Evolutionary conservation across 2,329 filamentous ascomycete species (phyloP).

Genomic region (Onygenales sp.): DNA sequence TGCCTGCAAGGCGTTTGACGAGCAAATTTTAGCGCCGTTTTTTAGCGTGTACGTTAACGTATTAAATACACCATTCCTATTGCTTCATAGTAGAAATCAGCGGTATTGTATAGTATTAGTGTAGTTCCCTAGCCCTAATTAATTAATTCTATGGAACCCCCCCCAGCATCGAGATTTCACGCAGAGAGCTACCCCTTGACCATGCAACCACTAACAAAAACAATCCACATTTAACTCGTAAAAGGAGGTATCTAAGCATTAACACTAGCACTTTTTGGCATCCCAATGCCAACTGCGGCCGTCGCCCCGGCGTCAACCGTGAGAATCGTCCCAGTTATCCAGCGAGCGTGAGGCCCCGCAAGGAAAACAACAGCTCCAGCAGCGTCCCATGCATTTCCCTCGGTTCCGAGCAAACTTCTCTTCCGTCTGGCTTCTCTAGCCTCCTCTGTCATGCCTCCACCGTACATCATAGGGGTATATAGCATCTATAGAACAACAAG

Average conservation of each 20-base stretch:
- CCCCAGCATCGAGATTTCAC: too few species aligned
- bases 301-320: slow-evolving; percentile 42
- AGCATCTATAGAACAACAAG: slow-evolving; percentile 29
- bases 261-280: slow-evolving; percentile 30
- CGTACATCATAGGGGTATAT: slow-evolving; percentile 49
- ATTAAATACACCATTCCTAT: too few species aligned
- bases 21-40: too few species aligned
- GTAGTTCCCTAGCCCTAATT: too few species aligned
- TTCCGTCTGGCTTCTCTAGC: slow-evolving; percentile 40
- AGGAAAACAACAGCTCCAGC: slow-evolving; percentile 43
- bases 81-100: too few species aligned
- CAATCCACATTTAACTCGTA: too few species aligned
- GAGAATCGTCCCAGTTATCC: slow-evolving; percentile 42
- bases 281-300: slow-evolving; percentile 32
- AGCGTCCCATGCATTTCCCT: slow-evolving; percentile 47
- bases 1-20: slow-evolving; percentile 21
- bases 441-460: slow-evolving; percentile 41
- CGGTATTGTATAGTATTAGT: too few species aligned
- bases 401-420: slow-evolving; percentile 42
- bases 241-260: slow-evolving; percentile 13
- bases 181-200: too few species aligned
- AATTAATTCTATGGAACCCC: too few species aligned
- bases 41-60: too few species aligned
- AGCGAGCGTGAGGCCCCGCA: slow-evolving; percentile 43
- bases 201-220: too few species aligned